Evolutionary conservation across 2,329 filamentous ascomycete species (phyloP).

Genomic region (Exserohilum rostratum): DNA sequence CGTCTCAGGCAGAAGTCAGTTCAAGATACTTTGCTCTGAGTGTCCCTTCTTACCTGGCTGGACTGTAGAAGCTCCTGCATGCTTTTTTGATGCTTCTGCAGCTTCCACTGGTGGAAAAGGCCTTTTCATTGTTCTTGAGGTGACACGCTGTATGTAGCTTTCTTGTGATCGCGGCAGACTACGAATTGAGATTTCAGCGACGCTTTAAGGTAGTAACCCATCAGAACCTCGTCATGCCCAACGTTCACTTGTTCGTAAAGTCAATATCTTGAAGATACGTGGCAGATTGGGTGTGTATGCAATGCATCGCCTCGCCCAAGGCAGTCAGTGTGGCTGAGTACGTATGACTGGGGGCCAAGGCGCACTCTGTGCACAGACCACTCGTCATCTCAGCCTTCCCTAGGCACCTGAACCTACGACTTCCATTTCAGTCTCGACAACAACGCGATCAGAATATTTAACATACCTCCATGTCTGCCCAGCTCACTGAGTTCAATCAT

Average conservation of each 20-base stretch:
- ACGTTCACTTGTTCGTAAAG: no score
- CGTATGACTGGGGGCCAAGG: background rate
- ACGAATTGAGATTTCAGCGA: background rate
- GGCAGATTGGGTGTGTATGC: no score
- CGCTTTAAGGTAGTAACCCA: no score
- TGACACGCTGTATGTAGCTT: background rate
- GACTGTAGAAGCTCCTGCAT: no score
- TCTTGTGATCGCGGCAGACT: background rate
- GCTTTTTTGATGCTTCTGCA: background rate
- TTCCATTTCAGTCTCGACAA: background rate
- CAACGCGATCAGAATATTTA: background rate
- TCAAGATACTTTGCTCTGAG: no score
- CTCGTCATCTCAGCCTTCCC: background rate
- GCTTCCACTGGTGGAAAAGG: background rate
- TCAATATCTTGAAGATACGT: no score
- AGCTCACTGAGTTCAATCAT: background rate
- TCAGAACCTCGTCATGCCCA: no score
- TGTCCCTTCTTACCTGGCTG: background rate
- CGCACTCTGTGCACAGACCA: constrained; percentile 1
- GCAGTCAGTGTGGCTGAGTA: background rate
- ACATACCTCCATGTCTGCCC: background rate
- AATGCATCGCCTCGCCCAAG: no score
- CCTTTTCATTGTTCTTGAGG: background rate
- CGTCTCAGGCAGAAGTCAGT: background rate
- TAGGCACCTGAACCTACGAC: background rate